A percentile compares a stretch with the other conserved stretches of the same genome.
These are phyloP conservation scores for Thinopyrum elongatum DNA, from an alignment of 176 grass and related monocot genomes.

Conservation along the genomic window DNA sequence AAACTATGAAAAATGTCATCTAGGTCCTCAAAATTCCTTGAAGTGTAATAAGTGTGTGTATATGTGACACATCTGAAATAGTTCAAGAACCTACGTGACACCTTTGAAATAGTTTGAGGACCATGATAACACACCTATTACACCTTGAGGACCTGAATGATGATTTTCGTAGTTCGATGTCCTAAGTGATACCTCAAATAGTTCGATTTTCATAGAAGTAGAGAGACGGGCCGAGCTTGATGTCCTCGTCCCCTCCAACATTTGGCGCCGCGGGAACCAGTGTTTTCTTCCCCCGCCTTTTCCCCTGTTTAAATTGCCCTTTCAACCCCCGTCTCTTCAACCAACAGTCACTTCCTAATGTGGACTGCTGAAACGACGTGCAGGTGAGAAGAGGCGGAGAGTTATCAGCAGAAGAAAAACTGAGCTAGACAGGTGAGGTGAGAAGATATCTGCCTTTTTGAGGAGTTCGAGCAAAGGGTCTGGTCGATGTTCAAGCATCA, in stretches of 20 bases:
- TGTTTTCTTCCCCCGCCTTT: background rate
- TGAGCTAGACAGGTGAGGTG: background rate
- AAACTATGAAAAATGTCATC: too few species aligned
- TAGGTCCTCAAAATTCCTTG: too few species aligned
- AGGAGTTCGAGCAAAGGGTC: background rate
- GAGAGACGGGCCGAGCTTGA: background rate
- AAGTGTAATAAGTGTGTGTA: too few species aligned
- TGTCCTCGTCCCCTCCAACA: background rate
- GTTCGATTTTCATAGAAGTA: too few species aligned
- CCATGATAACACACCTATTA: too few species aligned
- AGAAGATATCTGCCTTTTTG: background rate
- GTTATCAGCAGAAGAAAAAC: background rate
- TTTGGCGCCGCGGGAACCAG: background rate
- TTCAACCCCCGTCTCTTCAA: background rate
- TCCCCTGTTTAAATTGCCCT: background rate
- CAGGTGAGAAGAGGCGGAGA: background rate
- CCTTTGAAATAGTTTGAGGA: too few species aligned
- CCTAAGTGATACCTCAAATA: too few species aligned
- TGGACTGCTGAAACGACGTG: background rate
- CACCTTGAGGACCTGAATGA: too few species aligned
- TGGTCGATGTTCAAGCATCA: background rate
- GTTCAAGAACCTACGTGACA: too few species aligned
- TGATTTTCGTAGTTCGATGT: too few species aligned
- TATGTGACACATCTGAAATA: too few species aligned
- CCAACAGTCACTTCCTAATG: background rate